These are phyloP conservation scores for Dendrobium huoshanense DNA, from an alignment of 106 monocot species.

Conservation along the genomic window DNA sequence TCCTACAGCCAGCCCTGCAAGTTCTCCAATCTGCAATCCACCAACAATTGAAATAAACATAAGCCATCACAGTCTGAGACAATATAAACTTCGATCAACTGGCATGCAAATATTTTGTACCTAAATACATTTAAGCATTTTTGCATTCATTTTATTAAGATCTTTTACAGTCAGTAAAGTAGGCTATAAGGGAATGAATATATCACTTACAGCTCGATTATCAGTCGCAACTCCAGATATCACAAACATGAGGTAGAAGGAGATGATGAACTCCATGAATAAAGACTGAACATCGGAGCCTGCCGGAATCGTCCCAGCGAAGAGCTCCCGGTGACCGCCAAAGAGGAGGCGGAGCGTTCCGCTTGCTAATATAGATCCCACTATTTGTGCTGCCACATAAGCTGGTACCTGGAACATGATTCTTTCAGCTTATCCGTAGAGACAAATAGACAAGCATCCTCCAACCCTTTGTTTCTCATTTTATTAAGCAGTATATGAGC, in stretches of 20 bases:
- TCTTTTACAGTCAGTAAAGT: no score
- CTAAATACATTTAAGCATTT: no score
- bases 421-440: background rate
- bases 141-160: no score
- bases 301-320: slow-evolving; percentile 50
- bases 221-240: slow-evolving; percentile 94
- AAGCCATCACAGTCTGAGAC: background rate
- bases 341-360: slow-evolving; percentile 66
- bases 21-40: slow-evolving; percentile 59
- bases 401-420: slow-evolving; percentile 34
- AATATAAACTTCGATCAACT: background rate
- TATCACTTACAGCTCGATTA: slow-evolving; percentile 53
- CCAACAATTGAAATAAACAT: background rate
- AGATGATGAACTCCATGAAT: slow-evolving; percentile 69
- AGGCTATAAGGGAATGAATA: no score
- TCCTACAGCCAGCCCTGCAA: slow-evolving; percentile 80
- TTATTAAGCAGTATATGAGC: no score
- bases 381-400: slow-evolving; percentile 50
- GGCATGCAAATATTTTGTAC: no score
- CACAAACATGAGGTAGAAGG: slow-evolving; percentile 93
- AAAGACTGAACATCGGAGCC: slow-evolving; percentile 66
- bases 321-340: slow-evolving; percentile 36
- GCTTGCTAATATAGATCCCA: slow-evolving; percentile 64
- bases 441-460: no score
- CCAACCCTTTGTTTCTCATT: no score